phyloP scores from a whole-genome alignment of 768 basidiomycete genomes.

The Termitomyces bulborhizus region DNA sequence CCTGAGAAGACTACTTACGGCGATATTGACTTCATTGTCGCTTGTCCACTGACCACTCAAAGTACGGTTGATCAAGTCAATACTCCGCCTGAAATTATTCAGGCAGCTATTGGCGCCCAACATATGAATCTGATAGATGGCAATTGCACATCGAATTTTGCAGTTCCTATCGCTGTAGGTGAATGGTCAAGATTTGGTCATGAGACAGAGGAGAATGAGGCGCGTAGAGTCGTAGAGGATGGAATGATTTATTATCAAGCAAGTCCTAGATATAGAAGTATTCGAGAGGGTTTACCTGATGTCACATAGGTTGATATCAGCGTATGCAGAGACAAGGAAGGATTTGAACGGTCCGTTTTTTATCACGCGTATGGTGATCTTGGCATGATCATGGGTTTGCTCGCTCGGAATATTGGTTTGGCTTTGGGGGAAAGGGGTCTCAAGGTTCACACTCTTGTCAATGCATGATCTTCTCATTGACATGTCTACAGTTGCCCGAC shows the following conservation, averaged over 20 bases:
- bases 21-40: slow-evolving; percentile 65
- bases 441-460: slow-evolving; percentile 29
- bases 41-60: slow-evolving; percentile 26
- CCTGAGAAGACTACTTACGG: slow-evolving; percentile 64
- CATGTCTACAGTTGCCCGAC: slow-evolving; percentile 26
- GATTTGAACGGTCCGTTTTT: slow-evolving; percentile 46
- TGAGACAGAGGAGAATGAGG: slow-evolving; percentile 21
- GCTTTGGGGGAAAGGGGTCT: slow-evolving; percentile 47
- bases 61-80: slow-evolving; percentile 16
- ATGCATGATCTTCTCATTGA: neutral
- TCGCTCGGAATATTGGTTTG: slow-evolving; percentile 47
- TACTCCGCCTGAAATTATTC: slow-evolving; percentile 10
- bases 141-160: slow-evolving; percentile 57
- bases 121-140: slow-evolving; percentile 3
- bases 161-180: slow-evolving; percentile 35
- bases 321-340: slow-evolving; percentile 44
- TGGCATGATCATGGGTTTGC: slow-evolving; percentile 59
- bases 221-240: slow-evolving; percentile 17
- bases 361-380: slow-evolving; percentile 66
- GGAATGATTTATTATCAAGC: slow-evolving; percentile 39
- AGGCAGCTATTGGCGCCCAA: neutral
- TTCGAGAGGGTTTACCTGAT: neutral
- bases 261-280: neutral
- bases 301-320: slow-evolving; percentile 52
- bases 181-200: slow-evolving; percentile 31